Evolutionary conservation across 371 early-diverging fungal genomes (phyloP), one percentile per base, ranked within the genome.

Genomic region (Coemansia sp.): DNA sequence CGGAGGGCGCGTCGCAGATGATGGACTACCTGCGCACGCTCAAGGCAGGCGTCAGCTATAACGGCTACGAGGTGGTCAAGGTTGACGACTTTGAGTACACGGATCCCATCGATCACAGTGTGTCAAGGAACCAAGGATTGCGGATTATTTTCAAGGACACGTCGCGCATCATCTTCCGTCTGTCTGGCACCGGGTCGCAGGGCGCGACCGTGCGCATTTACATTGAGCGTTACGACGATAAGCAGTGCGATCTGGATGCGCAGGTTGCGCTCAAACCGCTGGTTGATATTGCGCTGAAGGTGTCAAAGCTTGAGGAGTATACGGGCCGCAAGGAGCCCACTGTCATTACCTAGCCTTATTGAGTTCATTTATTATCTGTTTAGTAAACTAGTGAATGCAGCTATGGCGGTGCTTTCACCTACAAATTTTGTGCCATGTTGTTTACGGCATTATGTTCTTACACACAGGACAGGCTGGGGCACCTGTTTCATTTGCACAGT

Each of bases 131-230:
- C 49, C 95, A 95, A 84, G 98, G 98, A 60, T 67, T 98, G 32
- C 89, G 95, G 56, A 83, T 97, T 55, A 79, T 94, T 55, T 97
- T 97, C 75, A 80, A 80, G 38, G 95, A 97, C 75, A 90, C 91
- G 11, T 92, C 93, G 3, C 90, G 98, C 58, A 83, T 97, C 55
- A 87, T 98, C 50, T 90, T 94, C 80, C 90, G 98, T 34, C 80
- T 97, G 34, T 90, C 90, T 47, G 98, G 98, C 12, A 98, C 98
- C 2, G 98, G 98, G 14, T 91, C 92, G 7, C 90, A 92, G 60
- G 97, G 97, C 31, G 98, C 98, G 2, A 98, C 98, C 38, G 85
- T 98, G 40, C 90, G 98, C 64, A 81, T 98, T 31, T 98, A 98
- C 66, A 91, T 95, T 31, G 98, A 98, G 76, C 91, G 92, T 77